phyloP scores from a whole-genome alignment of 345 rosid species.

The Conringia planisiliqua region DNA sequence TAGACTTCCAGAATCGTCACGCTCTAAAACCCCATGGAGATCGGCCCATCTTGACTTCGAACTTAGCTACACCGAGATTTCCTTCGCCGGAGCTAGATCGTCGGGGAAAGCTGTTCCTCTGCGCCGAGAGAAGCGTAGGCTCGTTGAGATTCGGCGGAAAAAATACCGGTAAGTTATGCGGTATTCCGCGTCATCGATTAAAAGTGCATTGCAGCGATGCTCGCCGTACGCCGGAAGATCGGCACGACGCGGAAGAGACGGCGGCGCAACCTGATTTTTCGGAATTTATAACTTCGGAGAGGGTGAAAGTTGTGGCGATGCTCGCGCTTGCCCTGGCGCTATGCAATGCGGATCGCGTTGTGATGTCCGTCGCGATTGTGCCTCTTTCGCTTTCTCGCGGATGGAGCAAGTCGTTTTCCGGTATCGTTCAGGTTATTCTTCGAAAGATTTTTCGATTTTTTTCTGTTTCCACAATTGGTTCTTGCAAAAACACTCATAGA shows the following conservation, averaged over 20 bases:
- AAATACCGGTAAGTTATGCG: constrained; percentile 9
- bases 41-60: constrained; percentile 14
- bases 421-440: constrained; percentile 79
- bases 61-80: neutral
- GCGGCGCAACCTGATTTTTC: constrained; percentile 46
- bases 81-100: constrained; percentile 17
- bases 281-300: constrained; percentile 92
- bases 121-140: neutral
- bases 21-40: neutral
- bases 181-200: constrained; percentile 30
- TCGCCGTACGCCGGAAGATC: constrained; percentile 37
- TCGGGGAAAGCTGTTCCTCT: constrained; percentile 9
- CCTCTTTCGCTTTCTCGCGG: constrained; percentile 81
- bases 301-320: constrained; percentile 90
- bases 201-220: constrained; percentile 51
- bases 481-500: neutral
- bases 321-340: constrained; percentile 80
- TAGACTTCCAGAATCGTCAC: neutral
- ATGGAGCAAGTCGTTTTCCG: constrained; percentile 96
- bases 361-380: constrained; percentile 92
- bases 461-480: neutral
- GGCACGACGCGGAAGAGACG: constrained; percentile 2
- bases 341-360: constrained; percentile 91
- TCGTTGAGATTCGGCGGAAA: neutral
- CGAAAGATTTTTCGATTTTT: neutral